These are phyloP conservation scores for Ophiostoma sp. DNA, from an alignment of 2,329 filamentous ascomycete genomes.

Conservation along the genomic window DNA sequence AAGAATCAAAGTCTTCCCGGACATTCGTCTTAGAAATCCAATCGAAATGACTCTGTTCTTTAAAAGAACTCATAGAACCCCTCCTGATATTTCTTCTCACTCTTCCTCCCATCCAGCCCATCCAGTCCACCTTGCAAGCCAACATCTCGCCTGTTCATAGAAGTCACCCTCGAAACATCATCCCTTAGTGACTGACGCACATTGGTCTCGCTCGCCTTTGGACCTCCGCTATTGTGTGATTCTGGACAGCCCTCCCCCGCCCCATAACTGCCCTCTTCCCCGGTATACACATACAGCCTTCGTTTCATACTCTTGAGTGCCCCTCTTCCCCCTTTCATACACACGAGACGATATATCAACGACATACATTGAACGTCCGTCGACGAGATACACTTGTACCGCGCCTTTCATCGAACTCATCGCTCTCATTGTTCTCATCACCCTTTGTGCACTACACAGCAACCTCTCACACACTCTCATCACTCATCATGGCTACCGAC, in stretches of 20 bases:
- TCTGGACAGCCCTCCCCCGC: background rate
- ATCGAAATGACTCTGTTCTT: background rate
- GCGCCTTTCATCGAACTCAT: background rate
- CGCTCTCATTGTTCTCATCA: background rate
- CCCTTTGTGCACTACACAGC: background rate
- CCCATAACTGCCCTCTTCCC: background rate
- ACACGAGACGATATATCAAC: background rate
- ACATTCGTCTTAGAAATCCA: slow-evolving; percentile 23
- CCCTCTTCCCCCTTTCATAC: background rate
- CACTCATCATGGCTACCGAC: slow-evolving; percentile 13
- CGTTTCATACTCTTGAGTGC: background rate
- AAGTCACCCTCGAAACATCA: background rate
- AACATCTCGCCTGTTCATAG: background rate
- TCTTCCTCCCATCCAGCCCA: background rate
- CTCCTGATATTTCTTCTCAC: background rate
- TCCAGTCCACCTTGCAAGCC: background rate
- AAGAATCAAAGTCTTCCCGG: background rate
- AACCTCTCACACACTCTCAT: background rate
- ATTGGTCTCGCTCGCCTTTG: background rate
- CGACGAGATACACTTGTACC: background rate
- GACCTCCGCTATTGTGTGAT: slow-evolving; percentile 5
- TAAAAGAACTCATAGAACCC: slow-evolving; percentile 7
- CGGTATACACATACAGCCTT: background rate
- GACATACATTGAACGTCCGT: background rate
- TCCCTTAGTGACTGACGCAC: background rate